Base-by-base conservation (phyloP, 495 filamentous ascomycete species). In the Massariosphaeria phaeospora region DNA sequence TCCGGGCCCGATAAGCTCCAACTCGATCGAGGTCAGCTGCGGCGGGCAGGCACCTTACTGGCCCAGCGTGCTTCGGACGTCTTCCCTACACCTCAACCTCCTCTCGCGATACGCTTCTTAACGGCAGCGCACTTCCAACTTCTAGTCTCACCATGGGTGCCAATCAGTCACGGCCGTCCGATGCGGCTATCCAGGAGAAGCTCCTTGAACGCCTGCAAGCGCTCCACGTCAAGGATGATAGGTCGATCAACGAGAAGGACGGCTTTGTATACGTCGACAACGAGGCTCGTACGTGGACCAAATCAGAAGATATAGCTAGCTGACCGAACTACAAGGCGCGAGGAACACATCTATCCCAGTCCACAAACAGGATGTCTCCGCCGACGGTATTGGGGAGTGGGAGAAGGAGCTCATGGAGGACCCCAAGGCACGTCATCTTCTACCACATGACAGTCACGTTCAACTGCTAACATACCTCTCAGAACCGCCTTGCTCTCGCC, bases 401-500 rank as follows among this genome's bases (percentile, higher is more conserved):
- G 75, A 84, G 64, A 75, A 77, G 31, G 69, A 79, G 56, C 67
- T 85, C 1, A 67, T 87, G 35, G 68, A 76, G 42, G 82, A 85
- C 67, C 75, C 79, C 13, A 87, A 86, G 76, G 81, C 79, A 54
- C 15, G 66, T 24, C n/a, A 23, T 17, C 12, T 24, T 10, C 9
- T 17, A 21, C 8, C 17, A 12, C 4, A 26, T 26, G 43, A 33
- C 15, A 47, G 21, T 12, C 29, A 18, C 10, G 39, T 21, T 33
- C 8, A 1, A 46, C n/a, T 10, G 18, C 29, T 55, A 30, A 38
- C 59, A 52, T 25, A 35, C 5, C 24, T n/a, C n/a, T 25, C 43
- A 80, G 77, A 81, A 81, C 65, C 77, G 77, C 10, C 79, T 91
- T 21, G 86, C 85, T 9, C 75, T 89, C 38, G 79, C 81, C 5